A percentile compares a stretch with the other conserved stretches of the same genome.
phyloP scores from a whole-genome alignment of 2,329 filamentous ascomycete species.

The Pestalotiopsis sp. region DNA sequence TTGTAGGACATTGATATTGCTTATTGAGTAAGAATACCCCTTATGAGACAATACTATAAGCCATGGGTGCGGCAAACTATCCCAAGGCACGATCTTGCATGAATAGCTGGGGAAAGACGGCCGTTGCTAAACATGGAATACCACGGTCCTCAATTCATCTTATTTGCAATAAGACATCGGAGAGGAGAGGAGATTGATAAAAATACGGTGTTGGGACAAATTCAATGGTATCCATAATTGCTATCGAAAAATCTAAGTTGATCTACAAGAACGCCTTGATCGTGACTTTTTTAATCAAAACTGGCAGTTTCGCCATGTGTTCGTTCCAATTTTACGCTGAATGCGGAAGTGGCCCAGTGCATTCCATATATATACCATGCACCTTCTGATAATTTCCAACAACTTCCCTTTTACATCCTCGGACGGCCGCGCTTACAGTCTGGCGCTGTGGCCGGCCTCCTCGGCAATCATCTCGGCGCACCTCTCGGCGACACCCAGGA shows the following conservation, averaged over 20 bases:
- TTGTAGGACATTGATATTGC: too few relatives aligned
- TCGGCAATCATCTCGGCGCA: constrained; percentile 82
- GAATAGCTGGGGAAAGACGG: too few relatives aligned
- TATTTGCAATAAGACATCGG: too few relatives aligned
- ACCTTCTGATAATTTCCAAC: background rate
- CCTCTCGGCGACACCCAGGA: constrained; percentile 80
- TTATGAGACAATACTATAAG: too few relatives aligned
- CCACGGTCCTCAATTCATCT: too few relatives aligned
- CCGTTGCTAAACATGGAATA: too few relatives aligned
- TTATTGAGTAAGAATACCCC: too few relatives aligned
- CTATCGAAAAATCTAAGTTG: background rate
- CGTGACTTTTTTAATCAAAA: background rate
- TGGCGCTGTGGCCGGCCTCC: constrained; percentile 51
- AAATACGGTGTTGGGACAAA: background rate
- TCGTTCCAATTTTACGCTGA: too few relatives aligned
- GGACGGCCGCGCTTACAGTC: constrained; percentile 6
- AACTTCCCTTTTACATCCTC: background rate
- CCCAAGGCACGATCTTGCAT: too few relatives aligned
- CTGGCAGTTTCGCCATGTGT: background rate
- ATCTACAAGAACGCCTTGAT: background rate
- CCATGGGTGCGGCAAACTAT: too few relatives aligned
- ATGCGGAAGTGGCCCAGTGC: too few relatives aligned
- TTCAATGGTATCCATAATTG: background rate
- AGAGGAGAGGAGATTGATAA: background rate
- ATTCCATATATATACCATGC: background rate